Evolutionary conservation across 106 monocot species (phyloP).

Genomic region (Agapanthus africanus): DNA sequence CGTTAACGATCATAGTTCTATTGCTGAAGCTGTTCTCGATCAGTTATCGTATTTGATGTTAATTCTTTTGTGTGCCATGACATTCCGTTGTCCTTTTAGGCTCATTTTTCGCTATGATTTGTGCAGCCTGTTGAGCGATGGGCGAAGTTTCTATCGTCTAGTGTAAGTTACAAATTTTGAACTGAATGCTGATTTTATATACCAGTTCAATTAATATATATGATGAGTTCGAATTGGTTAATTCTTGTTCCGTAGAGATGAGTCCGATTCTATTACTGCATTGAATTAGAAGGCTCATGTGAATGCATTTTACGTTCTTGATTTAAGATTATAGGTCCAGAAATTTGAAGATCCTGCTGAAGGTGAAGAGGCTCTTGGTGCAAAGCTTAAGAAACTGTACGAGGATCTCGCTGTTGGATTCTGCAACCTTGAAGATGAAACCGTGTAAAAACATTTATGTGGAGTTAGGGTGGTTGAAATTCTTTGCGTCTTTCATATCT

Average conservation of each 20-base stretch:
- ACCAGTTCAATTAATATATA: not conserved
- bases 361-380: conserved; percentile 71
- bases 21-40: no score
- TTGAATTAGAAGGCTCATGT: conserved; percentile 60
- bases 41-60: no score
- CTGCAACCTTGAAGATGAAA: conserved; percentile 87
- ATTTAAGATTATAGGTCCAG: no score
- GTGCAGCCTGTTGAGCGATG: conserved; percentile 79
- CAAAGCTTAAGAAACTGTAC: conserved; percentile 74
- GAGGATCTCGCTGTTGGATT: conserved; percentile 80
- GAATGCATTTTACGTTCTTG: no score
- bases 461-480: no score
- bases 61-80: no score
- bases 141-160: conserved; percentile 89
- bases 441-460: not conserved
- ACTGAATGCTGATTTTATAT: not conserved
- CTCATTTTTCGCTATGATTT: not conserved
- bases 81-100: no score
- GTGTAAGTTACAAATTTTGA: conserved; percentile 61
- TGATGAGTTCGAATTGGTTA: not conserved
- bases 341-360: conserved; percentile 98
- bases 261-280: no score
- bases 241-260: no score
- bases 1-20: no score
- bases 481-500: no score